phyloP scores from a whole-genome alignment of 228 moss, liverwort and hornwort genomes.

The Sphagnum magellanicum region DNA sequence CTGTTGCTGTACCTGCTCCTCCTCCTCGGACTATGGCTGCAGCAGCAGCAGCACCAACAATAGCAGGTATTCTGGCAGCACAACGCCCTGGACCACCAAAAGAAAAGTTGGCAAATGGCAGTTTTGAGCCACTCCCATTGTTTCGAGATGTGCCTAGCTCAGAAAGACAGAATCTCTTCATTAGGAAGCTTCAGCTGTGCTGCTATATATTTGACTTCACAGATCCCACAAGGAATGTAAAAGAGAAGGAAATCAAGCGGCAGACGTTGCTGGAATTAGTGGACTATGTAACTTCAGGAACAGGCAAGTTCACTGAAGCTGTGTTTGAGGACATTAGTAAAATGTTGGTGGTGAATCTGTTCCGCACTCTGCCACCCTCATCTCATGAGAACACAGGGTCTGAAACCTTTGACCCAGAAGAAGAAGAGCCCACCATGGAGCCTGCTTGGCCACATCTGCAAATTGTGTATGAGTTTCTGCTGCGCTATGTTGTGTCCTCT shows the following conservation, averaged over 20 bases:
- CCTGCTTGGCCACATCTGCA: conserved; percentile 99
- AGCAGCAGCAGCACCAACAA: not conserved
- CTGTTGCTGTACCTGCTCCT: conserved; percentile 4
- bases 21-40: conserved; percentile 6
- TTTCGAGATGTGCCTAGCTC: conserved; percentile 95
- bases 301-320: conserved; percentile 96
- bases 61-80: not conserved
- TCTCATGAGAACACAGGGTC: conserved; percentile 97
- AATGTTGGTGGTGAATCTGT: conserved; percentile 91
- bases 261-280: conserved; percentile 98
- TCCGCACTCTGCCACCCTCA: conserved; percentile 90
- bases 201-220: conserved; percentile 96
- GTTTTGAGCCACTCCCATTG: conserved; percentile 84
- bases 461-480: conserved; percentile 99
- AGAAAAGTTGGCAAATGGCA: conserved; percentile 37
- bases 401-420: conserved; percentile 87
- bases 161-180: conserved; percentile 90
- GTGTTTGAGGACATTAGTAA: conserved; percentile 96
- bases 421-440: conserved; percentile 99
- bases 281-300: conserved; percentile 98
- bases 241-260: conserved; percentile 98
- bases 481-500: conserved; percentile 90
- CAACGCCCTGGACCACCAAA: conserved; percentile 24
- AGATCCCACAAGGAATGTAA: conserved; percentile 87
- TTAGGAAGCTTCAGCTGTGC: conserved; percentile 82